Conservation (phyloP, 176 grass and related monocot genomes). For the Musa schizocarpa region DNA sequence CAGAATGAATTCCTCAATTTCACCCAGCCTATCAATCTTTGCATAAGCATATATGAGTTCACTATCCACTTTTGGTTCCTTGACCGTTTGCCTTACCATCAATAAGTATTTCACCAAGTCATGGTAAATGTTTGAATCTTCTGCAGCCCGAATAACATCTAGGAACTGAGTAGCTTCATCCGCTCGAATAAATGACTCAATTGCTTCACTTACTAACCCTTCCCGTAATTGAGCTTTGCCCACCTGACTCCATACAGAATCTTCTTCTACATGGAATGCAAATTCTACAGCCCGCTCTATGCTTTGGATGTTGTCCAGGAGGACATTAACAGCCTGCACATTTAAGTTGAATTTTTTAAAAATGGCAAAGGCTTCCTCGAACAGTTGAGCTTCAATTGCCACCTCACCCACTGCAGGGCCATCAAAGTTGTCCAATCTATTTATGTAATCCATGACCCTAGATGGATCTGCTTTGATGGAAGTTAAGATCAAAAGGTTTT, state of each 20-base stretch:
- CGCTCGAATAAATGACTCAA: conserved; percentile 93
- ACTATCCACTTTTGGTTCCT: conserved; percentile 71
- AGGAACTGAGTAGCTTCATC: conserved; percentile 83
- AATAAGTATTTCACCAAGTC: conserved; percentile 76
- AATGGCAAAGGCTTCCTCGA: conserved; percentile 94
- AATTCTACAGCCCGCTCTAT: conserved; percentile 95
- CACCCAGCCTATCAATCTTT: conserved; percentile 71
- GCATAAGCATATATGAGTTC: conserved; percentile 97
- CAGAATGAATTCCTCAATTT: conserved; percentile 94
- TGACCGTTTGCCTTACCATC: conserved; percentile 79
- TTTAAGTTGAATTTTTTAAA: conserved; percentile 99
- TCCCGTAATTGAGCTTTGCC: conserved; percentile 87
- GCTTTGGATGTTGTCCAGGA: conserved; percentile 80
- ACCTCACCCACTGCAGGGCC: conserved; percentile 94
- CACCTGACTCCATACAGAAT: conserved; percentile 97
- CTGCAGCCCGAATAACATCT: conserved; percentile 75
- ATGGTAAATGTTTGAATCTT: conserved; percentile 66
- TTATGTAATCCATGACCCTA: conserved; percentile 93
- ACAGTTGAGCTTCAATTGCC: conserved; percentile 80
- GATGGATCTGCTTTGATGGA: conserved; percentile 92
- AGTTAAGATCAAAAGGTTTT: conserved; percentile 89
- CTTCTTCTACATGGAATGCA: conserved; percentile 87
- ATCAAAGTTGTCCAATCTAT: conserved; percentile 98
- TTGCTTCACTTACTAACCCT: conserved; percentile 87
- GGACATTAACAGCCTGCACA: conserved; percentile 86